Base-by-base conservation (phyloP, 768 basidiomycete genomes). In the Russula virescens region DNA sequence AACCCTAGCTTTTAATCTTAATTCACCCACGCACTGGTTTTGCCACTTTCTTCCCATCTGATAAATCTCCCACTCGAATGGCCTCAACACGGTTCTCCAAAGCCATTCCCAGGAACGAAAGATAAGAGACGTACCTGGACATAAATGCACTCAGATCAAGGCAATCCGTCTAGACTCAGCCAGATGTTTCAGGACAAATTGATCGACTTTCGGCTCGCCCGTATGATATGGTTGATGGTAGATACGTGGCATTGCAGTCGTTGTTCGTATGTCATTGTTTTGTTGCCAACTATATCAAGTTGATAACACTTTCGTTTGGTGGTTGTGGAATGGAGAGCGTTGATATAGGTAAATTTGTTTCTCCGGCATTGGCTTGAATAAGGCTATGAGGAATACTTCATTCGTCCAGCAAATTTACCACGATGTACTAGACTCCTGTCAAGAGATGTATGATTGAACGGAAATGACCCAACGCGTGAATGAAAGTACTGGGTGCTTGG, bases 321-420 rank as follows among this genome's bases (percentile, higher is more conserved):
- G 3, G 31, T 31, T 31, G 31, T 3, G 31, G 31, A 31, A 31
- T 31, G 31, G 31, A 31, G 5, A 31, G 31, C n/a, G n/a, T n/a
- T n/a, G n/a, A n/a, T n/a, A n/a, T n/a, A n/a, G n/a, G n/a, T n/a
- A n/a, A n/a, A 31, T 31, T 31, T 31, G 31, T 3, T 31, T 31
- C 31, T 31, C 31, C 31, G 8, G 31, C 8, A 3, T 31, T 31
- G n/a, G n/a, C n/a, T n/a, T 8, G 8, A 8, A 31, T 8, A 31
- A 31, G 5, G 31, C 31, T 31, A 8, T 31, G 31, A 31, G 31
- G 8, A 25, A 52, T 58, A 7, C 56, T 50, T 58, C 26, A 45
- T 62, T 52, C 34, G 23, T 49, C 49, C 13, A 50, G 34, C 19
- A 28, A 40, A 7, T 46, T 47, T 63, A n/a, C 57, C 56, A 63